A percentile compares a stretch with the other conserved stretches of the same genome.
Conservation (phyloP, 2,329 filamentous ascomycete genomes). For the Cordyceps cicadae region DNA sequence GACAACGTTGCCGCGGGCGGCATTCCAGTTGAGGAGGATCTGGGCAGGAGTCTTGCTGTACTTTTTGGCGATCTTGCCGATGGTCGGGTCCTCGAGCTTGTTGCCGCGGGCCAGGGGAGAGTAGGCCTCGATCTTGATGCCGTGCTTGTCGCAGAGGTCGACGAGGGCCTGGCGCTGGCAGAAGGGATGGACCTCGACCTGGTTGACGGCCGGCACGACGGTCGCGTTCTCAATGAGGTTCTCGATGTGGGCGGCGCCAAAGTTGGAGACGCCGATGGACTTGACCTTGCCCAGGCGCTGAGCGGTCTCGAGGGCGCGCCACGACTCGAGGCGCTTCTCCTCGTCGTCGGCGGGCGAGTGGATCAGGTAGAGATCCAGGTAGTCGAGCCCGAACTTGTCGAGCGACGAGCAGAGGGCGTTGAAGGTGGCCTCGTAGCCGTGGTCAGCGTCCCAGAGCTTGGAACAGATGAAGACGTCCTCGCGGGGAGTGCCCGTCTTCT, state of each 20-base stretch:
- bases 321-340: conserved; percentile 60
- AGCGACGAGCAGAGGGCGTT: conserved; percentile 57
- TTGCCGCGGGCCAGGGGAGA: conserved; percentile 63
- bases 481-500: conserved; percentile 55
- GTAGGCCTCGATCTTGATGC: conserved; percentile 51
- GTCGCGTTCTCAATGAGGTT: conserved; percentile 47
- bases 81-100: conserved; percentile 57
- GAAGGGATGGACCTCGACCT: conserved; percentile 74
- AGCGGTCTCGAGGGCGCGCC: conserved; percentile 63
- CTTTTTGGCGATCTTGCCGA: conserved; percentile 56
- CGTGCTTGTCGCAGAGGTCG: conserved; percentile 45
- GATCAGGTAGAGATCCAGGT: conserved; percentile 65
- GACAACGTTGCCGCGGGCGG: conserved; percentile 66
- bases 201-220: conserved; percentile 61
- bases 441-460: conserved; percentile 54
- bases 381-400: conserved; percentile 55
- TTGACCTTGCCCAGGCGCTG: conserved; percentile 54
- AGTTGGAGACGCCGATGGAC: conserved; percentile 73
- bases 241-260: conserved; percentile 55
- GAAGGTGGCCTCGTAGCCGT: conserved; percentile 41
- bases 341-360: conserved; percentile 60
- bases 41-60: conserved; percentile 66
- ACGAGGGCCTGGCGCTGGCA: conserved; percentile 54
- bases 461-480: conserved; percentile 60
- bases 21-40: conserved; percentile 68